A percentile compares a stretch with the other conserved stretches of the same genome.
phyloP scores from a whole-genome alignment of 371 early-diverging fungal genomes.

The Conidiobolus incongruus region DNA sequence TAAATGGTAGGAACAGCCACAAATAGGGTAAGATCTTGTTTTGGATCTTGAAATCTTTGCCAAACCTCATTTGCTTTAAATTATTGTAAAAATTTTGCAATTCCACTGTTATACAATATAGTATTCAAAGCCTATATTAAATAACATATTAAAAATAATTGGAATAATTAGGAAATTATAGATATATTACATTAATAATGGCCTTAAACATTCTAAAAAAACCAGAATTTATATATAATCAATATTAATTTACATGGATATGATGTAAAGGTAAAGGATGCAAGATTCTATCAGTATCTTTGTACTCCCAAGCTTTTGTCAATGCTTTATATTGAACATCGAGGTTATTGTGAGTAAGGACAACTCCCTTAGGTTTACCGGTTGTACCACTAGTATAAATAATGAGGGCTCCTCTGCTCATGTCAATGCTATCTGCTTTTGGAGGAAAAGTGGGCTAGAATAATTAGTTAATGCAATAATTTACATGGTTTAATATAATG shows the following conservation, averaged over 20 bases:
- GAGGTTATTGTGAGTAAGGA: constrained; percentile 38
- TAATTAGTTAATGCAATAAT: neutral
- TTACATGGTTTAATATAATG: neutral
- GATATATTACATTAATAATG: constrained; percentile 6
- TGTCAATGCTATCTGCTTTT: neutral
- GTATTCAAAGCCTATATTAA: constrained; percentile 34
- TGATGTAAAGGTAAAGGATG: constrained; percentile 70
- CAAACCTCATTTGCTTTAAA: constrained; percentile 38
- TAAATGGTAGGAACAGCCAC: constrained; percentile 85
- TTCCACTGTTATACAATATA: constrained; percentile 40
- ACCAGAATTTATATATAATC: neutral
- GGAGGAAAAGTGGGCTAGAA: neutral
- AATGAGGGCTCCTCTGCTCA: constrained; percentile 28
- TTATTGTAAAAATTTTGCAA: constrained; percentile 43
- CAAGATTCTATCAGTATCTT: constrained; percentile 33
- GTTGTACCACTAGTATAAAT: constrained; percentile 66
- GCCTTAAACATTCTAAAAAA: constrained; percentile 3
- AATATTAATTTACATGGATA: constrained; percentile 27
- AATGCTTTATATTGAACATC: constrained; percentile 36
- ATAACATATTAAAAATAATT: constrained; percentile 7
- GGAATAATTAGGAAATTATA: neutral
- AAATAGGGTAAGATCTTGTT: constrained; percentile 29
- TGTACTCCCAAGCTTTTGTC: constrained; percentile 51
- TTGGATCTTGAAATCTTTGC: constrained; percentile 21
- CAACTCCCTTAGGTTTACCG: constrained; percentile 60